Percentiles rank a stretch among this genome's conserved stretches.
Conservation (phyloP, 1,284 basidiomycete species). For the Boletus hoseneyae region DNA sequence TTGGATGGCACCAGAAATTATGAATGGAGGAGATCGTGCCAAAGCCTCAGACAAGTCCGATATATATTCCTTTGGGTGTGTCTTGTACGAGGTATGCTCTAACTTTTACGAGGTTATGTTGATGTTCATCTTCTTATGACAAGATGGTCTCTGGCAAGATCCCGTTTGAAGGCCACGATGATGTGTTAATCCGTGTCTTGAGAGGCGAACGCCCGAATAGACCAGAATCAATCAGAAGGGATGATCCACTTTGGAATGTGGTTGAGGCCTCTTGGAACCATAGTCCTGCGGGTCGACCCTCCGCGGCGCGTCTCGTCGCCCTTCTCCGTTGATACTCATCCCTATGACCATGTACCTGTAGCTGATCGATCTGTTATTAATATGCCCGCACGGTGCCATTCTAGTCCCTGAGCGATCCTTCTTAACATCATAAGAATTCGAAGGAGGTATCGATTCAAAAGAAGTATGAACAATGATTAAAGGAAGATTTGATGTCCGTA, state of each 20-base stretch:
- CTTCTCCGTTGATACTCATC: background rate
- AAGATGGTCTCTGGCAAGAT: conserved; percentile 27
- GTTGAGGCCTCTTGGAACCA: conserved; percentile 12
- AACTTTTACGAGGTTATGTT: background rate
- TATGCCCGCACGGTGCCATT: background rate
- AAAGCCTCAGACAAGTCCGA: conserved; percentile 24
- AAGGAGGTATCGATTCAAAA: conserved; percentile 8
- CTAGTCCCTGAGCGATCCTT: background rate
- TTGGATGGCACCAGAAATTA: conserved; percentile 33
- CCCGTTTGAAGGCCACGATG: conserved; percentile 15
- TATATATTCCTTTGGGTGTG: conserved; percentile 30
- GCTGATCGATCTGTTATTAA: background rate
- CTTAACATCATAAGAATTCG: background rate
- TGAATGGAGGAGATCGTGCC: conserved; percentile 6
- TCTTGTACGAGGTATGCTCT: conserved; percentile 30
- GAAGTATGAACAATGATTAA: conserved; percentile 22
- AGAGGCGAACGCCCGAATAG: conserved; percentile 3
- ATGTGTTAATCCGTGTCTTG: conserved; percentile 1
- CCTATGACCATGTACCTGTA: no score
- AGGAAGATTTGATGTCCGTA: conserved; percentile 12
- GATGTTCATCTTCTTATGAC: background rate
- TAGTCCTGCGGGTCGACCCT: conserved; percentile 14
- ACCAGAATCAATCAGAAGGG: conserved; percentile 7
- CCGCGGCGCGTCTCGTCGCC: conserved; percentile 8
- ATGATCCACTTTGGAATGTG: conserved; percentile 19